Base-by-base conservation (phyloP, 2,329 filamentous ascomycete genomes). In the Pseudogymnoascus sp. region DNA sequence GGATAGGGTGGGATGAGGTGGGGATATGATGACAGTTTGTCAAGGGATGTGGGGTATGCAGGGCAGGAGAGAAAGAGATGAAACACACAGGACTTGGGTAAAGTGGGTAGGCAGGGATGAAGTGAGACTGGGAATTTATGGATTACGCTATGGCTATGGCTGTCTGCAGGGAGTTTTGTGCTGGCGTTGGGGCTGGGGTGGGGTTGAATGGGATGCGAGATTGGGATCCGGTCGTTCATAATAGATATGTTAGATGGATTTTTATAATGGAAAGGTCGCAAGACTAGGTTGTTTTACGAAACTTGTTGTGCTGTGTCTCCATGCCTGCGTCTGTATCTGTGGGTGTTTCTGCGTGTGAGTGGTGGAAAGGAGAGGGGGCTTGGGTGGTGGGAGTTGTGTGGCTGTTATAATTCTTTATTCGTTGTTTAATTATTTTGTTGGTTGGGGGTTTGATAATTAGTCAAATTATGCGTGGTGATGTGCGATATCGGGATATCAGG, bases 281-380 rank as follows among this genome's bases (percentile, higher is more conserved):
- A 61, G 60, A 53, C 40, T 26, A 26, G 53, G 60, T 33, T 63
- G n/a, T 66, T 53, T 44, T 28, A 53, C 40, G 36, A 44, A 53
- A 47, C 33, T 35, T 35, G 53, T 17, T 36, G 36, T 19, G 59
- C 26, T 33, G 15, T 53, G 47, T 17, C 26, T 53, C 8, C 21
- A 26, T 47, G 21, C 11, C n/a, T 53, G n/a, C 19, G 9, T 4
- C 6, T 57, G 28, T 33, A 21, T 26, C 4, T 19, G 28, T 53
- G 15, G 23, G 8, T 9, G 47, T 53, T 23, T 17, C 15, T 17
- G n/a, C 19, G 26, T 57, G 28, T 57, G 47, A 57, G 15, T 31
- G 26, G 47, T 33, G 26, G n/a, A n/a, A n/a, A n/a, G 26, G 47
- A 6, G 17, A 21, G 40, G 21, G 42, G 13, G 6, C 1, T 23